Evolutionary conservation across 2,329 filamentous ascomycete species (phyloP).

Genomic region (Sclerotinia trifoliorum): DNA sequence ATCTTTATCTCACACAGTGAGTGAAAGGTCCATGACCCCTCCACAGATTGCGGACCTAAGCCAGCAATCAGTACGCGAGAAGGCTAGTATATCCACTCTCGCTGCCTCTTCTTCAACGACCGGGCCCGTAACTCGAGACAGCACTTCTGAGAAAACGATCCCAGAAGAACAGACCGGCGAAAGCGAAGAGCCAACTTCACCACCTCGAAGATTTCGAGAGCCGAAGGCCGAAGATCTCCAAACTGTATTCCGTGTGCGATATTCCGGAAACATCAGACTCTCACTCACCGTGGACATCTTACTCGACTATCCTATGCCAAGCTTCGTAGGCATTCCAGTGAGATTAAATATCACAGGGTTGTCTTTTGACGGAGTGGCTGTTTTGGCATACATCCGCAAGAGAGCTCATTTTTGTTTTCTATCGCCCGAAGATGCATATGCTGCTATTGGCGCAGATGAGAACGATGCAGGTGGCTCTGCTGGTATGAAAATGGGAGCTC

Average conservation of each 20-base stretch:
- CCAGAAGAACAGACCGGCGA: conserved; percentile 37
- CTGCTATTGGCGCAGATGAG: conserved; percentile 53
- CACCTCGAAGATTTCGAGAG: conserved; percentile 62
- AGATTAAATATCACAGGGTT: conserved; percentile 93
- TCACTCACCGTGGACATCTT: conserved; percentile 92
- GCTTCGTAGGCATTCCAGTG: conserved; percentile 92
- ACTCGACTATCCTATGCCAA: conserved; percentile 97
- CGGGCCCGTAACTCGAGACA: conserved; percentile 58
- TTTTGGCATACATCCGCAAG: conserved; percentile 86
- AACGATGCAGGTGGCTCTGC: conserved; percentile 33
- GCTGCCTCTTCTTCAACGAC: conserved; percentile 55
- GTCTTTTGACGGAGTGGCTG: conserved; percentile 91
- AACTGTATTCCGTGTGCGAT: conserved; percentile 86
- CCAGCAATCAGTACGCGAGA: conserved; percentile 49
- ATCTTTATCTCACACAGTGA: conserved; percentile 30
- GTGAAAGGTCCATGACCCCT: conserved; percentile 37
- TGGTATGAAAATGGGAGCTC: conserved; percentile 59
- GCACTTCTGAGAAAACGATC: conserved; percentile 37
- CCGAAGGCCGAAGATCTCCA: conserved; percentile 84
- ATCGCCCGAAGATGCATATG: conserved; percentile 83
- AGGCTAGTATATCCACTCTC: conserved; percentile 62
- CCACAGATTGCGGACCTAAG: conserved; percentile 43
- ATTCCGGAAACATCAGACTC: conserved; percentile 82
- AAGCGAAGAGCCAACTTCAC: conserved; percentile 39
- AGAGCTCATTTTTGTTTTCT: conserved; percentile 92